Evolutionary conservation across 768 basidiomycete species (phyloP).

Genomic region (Amanita inopinata): DNA sequence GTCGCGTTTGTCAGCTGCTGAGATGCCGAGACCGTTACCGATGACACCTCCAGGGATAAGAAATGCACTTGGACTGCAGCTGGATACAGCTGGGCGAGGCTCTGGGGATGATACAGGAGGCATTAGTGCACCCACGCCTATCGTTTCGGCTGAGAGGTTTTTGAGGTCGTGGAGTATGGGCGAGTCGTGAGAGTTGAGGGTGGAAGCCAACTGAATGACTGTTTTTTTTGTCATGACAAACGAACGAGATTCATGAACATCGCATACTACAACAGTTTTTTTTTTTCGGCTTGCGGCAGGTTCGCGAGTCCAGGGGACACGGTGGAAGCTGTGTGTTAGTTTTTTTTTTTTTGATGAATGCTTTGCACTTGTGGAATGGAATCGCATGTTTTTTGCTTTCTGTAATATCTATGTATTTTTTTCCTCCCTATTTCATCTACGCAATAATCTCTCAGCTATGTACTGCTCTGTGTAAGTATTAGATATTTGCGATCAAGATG

Average conservation of each 20-base stretch:
- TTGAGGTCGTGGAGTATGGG: slow-evolving; percentile 23
- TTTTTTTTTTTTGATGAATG: too few relatives aligned
- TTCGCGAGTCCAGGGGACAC: too few relatives aligned
- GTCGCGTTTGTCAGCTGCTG: slow-evolving; percentile 3
- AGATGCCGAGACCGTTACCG: slow-evolving; percentile 7
- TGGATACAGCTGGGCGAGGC: slow-evolving; percentile 10
- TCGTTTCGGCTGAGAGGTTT: slow-evolving; percentile 19
- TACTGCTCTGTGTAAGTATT: too few relatives aligned
- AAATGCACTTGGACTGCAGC: slow-evolving; percentile 23
- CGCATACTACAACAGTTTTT: too few relatives aligned
- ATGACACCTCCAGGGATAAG: slow-evolving; percentile 7
- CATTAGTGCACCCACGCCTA: slow-evolving; percentile 26
- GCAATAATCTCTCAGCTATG: too few relatives aligned
- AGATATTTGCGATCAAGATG: too few relatives aligned
- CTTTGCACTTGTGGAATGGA: too few relatives aligned
- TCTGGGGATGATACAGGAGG: slow-evolving; percentile 8
- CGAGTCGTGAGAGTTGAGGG: background rate
- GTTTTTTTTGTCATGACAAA: slow-evolving; percentile 1
- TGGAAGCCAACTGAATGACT: background rate
- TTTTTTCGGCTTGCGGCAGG: background rate
- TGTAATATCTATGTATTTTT: too few relatives aligned
- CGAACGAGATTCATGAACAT: background rate
- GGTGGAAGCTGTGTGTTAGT: too few relatives aligned
- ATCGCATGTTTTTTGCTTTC: too few relatives aligned
- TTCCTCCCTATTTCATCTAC: too few relatives aligned